phyloP scores from a whole-genome alignment of 768 basidiomycete genomes.

The Trametes punicea region DNA sequence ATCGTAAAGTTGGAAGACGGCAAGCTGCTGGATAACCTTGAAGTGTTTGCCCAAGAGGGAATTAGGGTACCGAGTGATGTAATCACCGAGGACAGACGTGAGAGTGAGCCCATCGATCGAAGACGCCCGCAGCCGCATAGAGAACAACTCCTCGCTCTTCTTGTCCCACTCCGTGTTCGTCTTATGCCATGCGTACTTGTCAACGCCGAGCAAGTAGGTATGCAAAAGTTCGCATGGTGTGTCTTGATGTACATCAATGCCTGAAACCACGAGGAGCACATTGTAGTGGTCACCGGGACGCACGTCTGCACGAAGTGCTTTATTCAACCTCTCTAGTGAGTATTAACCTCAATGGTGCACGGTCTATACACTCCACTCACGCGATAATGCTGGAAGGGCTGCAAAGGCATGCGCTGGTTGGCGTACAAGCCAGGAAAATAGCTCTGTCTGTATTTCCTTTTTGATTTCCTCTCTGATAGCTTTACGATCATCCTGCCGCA shows the following conservation, averaged over 20 bases:
- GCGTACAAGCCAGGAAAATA: neutral
- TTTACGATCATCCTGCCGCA: neutral
- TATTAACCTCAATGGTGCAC: too few species aligned
- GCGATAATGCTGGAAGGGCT: neutral
- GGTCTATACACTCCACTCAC: too few species aligned
- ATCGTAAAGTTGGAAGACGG: conserved; percentile 34
- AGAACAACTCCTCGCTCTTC: conserved; percentile 27
- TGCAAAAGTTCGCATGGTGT: conserved; percentile 43
- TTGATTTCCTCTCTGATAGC: conserved; percentile 11
- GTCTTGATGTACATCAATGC: conserved; percentile 25
- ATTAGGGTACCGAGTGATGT: conserved; percentile 43
- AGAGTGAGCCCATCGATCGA: conserved; percentile 27
- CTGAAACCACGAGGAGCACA: conserved; percentile 6
- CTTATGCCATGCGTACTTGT: conserved; percentile 42
- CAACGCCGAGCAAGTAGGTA: conserved; percentile 40
- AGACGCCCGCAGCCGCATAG: conserved; percentile 33
- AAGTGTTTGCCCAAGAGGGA: conserved; percentile 42
- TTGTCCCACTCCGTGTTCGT: conserved; percentile 32
- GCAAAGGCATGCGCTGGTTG: neutral
- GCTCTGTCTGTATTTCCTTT: conserved; percentile 10
- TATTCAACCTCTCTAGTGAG: too few species aligned
- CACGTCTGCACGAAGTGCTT: neutral
- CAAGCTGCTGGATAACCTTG: conserved; percentile 37
- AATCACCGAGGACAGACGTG: conserved; percentile 35
- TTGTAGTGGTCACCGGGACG: conserved; percentile 12